These are phyloP conservation scores for Trametes maxima DNA, from an alignment of 768 basidiomycete species.

Conservation along the genomic window DNA sequence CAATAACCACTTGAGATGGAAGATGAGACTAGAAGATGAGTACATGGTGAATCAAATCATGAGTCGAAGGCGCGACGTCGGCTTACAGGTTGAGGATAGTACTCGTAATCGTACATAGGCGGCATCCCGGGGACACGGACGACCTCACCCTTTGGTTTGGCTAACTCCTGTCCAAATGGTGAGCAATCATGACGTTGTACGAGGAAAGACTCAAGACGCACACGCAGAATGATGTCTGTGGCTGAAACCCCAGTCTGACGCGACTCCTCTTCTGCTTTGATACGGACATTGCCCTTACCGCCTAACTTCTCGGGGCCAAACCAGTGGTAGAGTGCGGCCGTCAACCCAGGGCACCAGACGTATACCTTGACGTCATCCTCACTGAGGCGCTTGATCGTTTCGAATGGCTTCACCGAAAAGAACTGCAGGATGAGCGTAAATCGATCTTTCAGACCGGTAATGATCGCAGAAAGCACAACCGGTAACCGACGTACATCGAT, in stretches of 20 bases:
- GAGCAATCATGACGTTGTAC: not conserved
- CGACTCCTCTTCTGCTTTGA: constrained; percentile 10
- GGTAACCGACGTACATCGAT: constrained; percentile 17
- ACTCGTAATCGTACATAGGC: constrained; percentile 28
- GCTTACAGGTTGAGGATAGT: constrained; percentile 24
- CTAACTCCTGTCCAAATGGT: not conserved
- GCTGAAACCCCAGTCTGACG: not conserved
- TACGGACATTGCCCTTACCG: constrained; percentile 12
- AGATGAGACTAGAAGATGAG: not conserved
- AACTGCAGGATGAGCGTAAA: constrained; percentile 6
- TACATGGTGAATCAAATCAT: not conserved
- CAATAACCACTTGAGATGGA: not conserved
- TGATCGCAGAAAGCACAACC: not conserved
- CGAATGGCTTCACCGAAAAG: constrained; percentile 1
- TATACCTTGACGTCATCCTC: constrained; percentile 13
- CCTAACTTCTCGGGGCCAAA: constrained; percentile 19
- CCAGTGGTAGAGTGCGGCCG: constrained; percentile 3
- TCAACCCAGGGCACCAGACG: constrained; percentile 13
- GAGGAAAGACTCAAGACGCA: not conserved
- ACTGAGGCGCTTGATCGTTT: constrained; percentile 12
- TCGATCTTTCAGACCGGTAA: not conserved
- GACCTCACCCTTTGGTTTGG: constrained; percentile 5
- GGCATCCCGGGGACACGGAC: constrained; percentile 24
- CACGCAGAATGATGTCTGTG: constrained; percentile 3
- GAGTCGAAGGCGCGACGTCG: not conserved